Base-by-base conservation (phyloP, 2,329 filamentous ascomycete species). In the Coniella vitis region DNA sequence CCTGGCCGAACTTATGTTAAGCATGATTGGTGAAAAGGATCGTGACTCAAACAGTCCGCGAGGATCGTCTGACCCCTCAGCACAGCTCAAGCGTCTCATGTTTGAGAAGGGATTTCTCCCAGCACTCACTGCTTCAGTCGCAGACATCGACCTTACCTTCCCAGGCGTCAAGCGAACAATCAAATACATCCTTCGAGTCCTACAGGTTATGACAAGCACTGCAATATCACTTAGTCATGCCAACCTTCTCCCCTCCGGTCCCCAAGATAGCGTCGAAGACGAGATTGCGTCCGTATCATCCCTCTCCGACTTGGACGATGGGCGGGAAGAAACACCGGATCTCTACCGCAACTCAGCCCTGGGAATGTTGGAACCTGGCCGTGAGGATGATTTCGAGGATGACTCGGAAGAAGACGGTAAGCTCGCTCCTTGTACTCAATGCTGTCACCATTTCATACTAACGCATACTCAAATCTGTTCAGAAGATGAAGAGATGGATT, bases 51-150 rank as follows among this genome's bases (percentile, higher is more conserved):
- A 74, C 56, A 62, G 63, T 41, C 55, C 64, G 45, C 61, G 65
- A 53, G 56, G 5, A 29, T 29, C 59, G 25, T 49, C 58, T 13
- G 61, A 64, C 16, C 40, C 45, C n/a, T 64, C 65, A 8, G 55
- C 63, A 58, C 90, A 95, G 61, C 78, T 98, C 57, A 85, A 88
- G 31, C 88, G 90, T 57, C 82, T 96, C 52, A 98, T 98, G 93
- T 97, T 95, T 60, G 93, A 98, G 69, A 98, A 97, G 70, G 90
- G 94, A 48, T 95, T 93, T 63, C 84, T 97, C 53, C 80, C 87
- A 20, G 86, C 91, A 41, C 70, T 98, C 51, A 97, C 93, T 2
- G 81, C 84, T 12, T 95, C 94, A 1, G 90, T 98, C 58, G 89
- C 93, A 16, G 94, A 98, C 60, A 86, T 98, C 52, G 93, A 96